These are phyloP conservation scores for Tanozyma kutaoensis DNA, from an alignment of 805 yeast species.

Conservation along the genomic window DNA sequence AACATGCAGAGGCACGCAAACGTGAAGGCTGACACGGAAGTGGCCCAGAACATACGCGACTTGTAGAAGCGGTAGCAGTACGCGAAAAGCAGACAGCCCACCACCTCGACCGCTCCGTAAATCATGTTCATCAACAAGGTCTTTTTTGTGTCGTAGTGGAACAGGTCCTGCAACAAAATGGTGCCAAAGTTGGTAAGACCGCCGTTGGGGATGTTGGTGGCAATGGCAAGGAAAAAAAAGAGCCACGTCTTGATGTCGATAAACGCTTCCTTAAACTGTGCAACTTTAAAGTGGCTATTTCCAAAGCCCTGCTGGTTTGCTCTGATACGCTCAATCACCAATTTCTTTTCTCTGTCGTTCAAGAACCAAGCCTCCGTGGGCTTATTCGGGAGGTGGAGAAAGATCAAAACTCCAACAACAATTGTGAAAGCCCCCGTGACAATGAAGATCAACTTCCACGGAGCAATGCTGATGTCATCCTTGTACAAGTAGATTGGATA, in stretches of 20 bases:
- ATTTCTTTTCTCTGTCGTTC: constrained; percentile 26
- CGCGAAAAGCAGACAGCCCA: constrained; percentile 20
- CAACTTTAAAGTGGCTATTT: constrained; percentile 36
- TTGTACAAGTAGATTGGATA: constrained; percentile 33
- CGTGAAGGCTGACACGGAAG: constrained; percentile 10
- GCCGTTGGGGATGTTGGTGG: constrained; percentile 34
- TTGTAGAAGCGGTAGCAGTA: constrained; percentile 10
- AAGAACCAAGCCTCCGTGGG: constrained; percentile 35
- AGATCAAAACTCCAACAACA: constrained; percentile 28
- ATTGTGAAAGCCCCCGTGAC: constrained; percentile 45
- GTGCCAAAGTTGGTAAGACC: constrained; percentile 38
- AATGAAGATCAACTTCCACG: constrained; percentile 52
- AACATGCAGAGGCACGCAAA: constrained; percentile 21
- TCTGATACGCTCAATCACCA: constrained; percentile 35
- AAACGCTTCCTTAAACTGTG: constrained; percentile 39
- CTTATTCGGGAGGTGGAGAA: constrained; percentile 39
- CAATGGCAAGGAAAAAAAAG: constrained; percentile 21
- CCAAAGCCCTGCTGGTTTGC: constrained; percentile 47
- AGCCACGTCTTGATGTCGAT: constrained; percentile 36
- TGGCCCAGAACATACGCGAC: constrained; percentile 17
- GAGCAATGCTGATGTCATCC: constrained; percentile 24
- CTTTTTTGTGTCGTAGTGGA: constrained; percentile 21
- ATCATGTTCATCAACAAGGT: constrained; percentile 33
- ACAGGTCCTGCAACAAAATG: constrained; percentile 27
- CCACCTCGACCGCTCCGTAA: constrained; percentile 32